Evolutionary conservation across 305 asterid genomes (phyloP).

Genomic region (Salvia sclarea): DNA sequence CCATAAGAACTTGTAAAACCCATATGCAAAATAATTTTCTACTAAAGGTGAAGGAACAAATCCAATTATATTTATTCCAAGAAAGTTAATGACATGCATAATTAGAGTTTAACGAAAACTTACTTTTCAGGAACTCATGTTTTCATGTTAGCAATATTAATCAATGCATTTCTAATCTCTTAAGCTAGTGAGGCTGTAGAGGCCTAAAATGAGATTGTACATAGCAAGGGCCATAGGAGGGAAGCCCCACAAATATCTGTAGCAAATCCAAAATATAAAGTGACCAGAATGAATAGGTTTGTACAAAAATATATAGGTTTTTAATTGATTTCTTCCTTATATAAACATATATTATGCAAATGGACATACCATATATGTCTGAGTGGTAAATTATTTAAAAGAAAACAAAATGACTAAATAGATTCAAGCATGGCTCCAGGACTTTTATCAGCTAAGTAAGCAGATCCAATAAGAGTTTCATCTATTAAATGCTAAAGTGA

Average conservation of each 20-base stretch:
- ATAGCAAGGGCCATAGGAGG: neutral
- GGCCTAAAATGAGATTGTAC: neutral
- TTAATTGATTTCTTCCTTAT: too few relatives aligned
- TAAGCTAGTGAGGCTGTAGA: neutral
- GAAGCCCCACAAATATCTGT: neutral
- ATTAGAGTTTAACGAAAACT: neutral
- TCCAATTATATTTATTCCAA: neutral
- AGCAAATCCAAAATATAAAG: neutral
- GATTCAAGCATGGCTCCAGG: constrained; percentile 1
- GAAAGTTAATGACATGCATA: neutral
- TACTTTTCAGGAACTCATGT: neutral
- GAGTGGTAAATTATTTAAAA: neutral
- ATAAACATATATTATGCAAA: too few relatives aligned
- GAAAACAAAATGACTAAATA: neutral
- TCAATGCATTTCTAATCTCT: neutral
- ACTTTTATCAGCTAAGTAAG: neutral
- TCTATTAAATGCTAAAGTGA: neutral
- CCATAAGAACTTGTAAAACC: neutral
- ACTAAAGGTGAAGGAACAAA: neutral
- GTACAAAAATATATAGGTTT: neutral
- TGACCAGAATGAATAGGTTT: neutral
- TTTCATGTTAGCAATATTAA: constrained; percentile 11
- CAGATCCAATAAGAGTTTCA: neutral
- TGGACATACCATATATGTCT: neutral
- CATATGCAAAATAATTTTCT: neutral